A percentile compares a stretch with the other conserved stretches of the same genome.
Evolutionary conservation across 1,284 basidiomycete species (phyloP).

Genomic region (Sphaerobolus stellatus): DNA sequence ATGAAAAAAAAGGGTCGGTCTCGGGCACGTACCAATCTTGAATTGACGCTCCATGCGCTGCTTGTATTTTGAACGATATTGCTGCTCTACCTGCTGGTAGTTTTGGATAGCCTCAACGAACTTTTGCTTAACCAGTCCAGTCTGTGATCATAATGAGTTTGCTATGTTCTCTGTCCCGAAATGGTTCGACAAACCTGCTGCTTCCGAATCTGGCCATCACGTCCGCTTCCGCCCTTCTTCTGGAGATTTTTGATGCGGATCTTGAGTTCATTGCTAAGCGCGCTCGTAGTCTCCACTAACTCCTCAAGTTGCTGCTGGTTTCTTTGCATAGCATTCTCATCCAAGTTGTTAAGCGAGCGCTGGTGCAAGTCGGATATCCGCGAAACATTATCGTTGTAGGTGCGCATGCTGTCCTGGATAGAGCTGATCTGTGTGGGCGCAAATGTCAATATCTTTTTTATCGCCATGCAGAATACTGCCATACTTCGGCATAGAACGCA

Average conservation of each 20-base stretch:
- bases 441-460: no score
- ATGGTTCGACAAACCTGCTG: slow-evolving; percentile 78
- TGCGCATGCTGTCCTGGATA: slow-evolving; percentile 68
- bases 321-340: slow-evolving; percentile 64
- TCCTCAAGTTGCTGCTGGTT: slow-evolving; percentile 67
- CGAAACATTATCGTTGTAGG: slow-evolving; percentile 69
- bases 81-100: slow-evolving; percentile 90
- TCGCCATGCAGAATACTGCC: no score
- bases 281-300: slow-evolving; percentile 76
- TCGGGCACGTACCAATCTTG: slow-evolving; percentile 71
- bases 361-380: slow-evolving; percentile 73
- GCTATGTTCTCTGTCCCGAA: slow-evolving; percentile 30
- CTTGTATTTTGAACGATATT: slow-evolving; percentile 90
- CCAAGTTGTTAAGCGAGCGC: slow-evolving; percentile 75
- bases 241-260: slow-evolving; percentile 78
- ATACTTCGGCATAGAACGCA: slow-evolving; percentile 72
- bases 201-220: slow-evolving; percentile 80
- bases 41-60: slow-evolving; percentile 95
- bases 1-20: not conserved
- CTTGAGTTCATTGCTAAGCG: slow-evolving; percentile 72
- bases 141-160: slow-evolving; percentile 39
- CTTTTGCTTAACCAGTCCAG: slow-evolving; percentile 74
- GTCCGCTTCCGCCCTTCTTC: slow-evolving; percentile 65
- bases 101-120: slow-evolving; percentile 84
- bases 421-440: slow-evolving; percentile 22